A percentile compares a stretch with the other conserved stretches of the same genome.
These are phyloP conservation scores for Rhizophagus sp. DNA, from an alignment of 192 early-diverging fungal species.

Conservation along the genomic window DNA sequence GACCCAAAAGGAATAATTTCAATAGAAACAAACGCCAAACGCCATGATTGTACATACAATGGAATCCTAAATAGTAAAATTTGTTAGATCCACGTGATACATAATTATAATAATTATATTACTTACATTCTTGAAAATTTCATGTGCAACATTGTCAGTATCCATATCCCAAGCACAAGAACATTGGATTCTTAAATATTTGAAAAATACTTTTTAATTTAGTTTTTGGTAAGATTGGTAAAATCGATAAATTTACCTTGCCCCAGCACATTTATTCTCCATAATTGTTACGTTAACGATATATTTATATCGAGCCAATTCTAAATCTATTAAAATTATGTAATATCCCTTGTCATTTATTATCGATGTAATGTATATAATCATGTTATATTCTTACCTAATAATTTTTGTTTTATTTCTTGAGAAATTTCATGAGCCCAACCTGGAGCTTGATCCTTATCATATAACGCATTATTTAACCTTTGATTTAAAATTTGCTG, in stretches of 20 bases:
- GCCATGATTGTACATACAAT: not conserved
- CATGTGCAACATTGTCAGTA: slow-evolving; percentile 12
- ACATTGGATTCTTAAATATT: not conserved
- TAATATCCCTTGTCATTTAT: not conserved
- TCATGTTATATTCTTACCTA: not conserved
- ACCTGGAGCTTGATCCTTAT: slow-evolving; percentile 23
- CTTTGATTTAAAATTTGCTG: not conserved
- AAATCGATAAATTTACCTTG: not conserved
- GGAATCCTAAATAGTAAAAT: not conserved
- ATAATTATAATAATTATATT: not conserved
- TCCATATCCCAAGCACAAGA: not conserved
- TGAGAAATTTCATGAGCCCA: slow-evolving; percentile 21
- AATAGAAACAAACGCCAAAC: slow-evolving; percentile 7
- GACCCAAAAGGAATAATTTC: not conserved
- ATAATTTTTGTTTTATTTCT: slow-evolving; percentile 21
- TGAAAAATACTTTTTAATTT: no score
- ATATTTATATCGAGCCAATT: slow-evolving; percentile 18
- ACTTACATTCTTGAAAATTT: slow-evolving; percentile 7
- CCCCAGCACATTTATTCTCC: not conserved
- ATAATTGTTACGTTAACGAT: slow-evolving; percentile 20
- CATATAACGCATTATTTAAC: slow-evolving; percentile 4
- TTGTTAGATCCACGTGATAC: not conserved
- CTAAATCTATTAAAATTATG: not conserved
- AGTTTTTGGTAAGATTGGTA: no score
- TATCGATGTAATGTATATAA: not conserved